Evolutionary conservation across 345 rosid genomes (phyloP).

Genomic region (Dimocarpus longan): DNA sequence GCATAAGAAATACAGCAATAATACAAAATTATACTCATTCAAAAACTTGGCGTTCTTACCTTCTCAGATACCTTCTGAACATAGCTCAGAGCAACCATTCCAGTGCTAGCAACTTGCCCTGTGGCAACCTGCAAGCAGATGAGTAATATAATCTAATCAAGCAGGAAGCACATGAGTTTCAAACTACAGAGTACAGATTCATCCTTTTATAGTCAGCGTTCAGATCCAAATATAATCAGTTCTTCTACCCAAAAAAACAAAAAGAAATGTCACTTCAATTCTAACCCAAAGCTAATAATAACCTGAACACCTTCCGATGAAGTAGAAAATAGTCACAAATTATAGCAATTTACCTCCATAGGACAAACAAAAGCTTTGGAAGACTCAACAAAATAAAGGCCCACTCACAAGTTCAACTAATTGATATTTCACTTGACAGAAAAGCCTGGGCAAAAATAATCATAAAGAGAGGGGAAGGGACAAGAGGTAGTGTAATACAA

Average conservation of each 20-base stretch:
- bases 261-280: background rate
- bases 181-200: constrained; percentile 8
- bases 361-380: background rate
- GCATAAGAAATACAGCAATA: constrained; percentile 15
- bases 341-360: background rate
- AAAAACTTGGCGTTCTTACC: constrained; percentile 44
- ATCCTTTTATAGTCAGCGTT: background rate
- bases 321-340: background rate
- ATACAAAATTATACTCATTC: background rate
- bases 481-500: background rate
- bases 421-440: background rate
- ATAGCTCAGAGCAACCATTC: constrained; percentile 78
- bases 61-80: constrained; percentile 97
- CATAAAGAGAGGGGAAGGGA: background rate
- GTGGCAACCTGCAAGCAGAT: constrained; percentile 69
- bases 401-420: background rate
- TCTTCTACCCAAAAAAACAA: background rate
- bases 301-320: background rate
- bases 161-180: background rate
- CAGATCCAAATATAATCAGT: background rate
- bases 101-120: constrained; percentile 96
- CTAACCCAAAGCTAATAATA: background rate
- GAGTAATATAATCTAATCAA: constrained; percentile 11
- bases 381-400: background rate
- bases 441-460: background rate